A percentile compares a stretch with the other conserved stretches of the same genome.
These are phyloP conservation scores for Fusarium albosuccineum DNA, from an alignment of 2,329 filamentous ascomycete genomes.

Conservation along the genomic window DNA sequence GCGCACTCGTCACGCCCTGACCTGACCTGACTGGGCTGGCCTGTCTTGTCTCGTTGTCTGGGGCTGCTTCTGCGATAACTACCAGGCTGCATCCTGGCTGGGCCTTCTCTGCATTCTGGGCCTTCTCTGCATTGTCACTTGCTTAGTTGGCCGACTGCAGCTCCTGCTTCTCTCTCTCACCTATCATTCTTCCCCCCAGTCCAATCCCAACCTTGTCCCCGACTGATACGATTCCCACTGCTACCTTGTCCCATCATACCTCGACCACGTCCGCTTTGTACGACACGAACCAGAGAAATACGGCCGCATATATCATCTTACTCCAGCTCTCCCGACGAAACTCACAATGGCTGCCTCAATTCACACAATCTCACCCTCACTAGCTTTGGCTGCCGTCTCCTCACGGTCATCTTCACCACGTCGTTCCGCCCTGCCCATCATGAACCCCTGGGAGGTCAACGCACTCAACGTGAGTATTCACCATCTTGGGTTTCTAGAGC, in stretches of 20 bases:
- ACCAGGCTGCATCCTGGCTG: conserved; percentile 33
- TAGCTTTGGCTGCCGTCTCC: conserved; percentile 16
- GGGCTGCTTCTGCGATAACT: conserved; percentile 22
- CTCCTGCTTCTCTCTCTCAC: conserved; percentile 1
- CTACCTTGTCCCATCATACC: conserved; percentile 25
- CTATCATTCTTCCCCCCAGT: conserved; percentile 1
- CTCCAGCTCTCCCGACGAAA: neutral
- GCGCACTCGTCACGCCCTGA: neutral
- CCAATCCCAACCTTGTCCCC: conserved; percentile 20
- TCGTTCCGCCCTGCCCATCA: conserved; percentile 29
- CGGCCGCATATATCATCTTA: conserved; percentile 23
- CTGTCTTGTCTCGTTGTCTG: neutral
- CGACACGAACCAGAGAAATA: conserved; percentile 1
- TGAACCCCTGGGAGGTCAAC: conserved; percentile 46
- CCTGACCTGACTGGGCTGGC: neutral
- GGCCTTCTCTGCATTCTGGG: conserved; percentile 4
- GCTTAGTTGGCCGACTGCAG: conserved; percentile 4
- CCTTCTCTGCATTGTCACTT: conserved; percentile 16
- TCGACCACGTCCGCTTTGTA: conserved; percentile 8
- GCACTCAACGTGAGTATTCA: conserved; percentile 41
- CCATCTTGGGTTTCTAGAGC: neutral
- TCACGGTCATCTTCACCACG: conserved; percentile 19
- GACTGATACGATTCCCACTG: conserved; percentile 25
- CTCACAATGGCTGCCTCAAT: conserved; percentile 33
- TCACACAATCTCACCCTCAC: conserved; percentile 30